These are phyloP conservation scores for Talaromyces sp. DNA, from an alignment of 2,329 filamentous ascomycete species.

Conservation along the genomic window DNA sequence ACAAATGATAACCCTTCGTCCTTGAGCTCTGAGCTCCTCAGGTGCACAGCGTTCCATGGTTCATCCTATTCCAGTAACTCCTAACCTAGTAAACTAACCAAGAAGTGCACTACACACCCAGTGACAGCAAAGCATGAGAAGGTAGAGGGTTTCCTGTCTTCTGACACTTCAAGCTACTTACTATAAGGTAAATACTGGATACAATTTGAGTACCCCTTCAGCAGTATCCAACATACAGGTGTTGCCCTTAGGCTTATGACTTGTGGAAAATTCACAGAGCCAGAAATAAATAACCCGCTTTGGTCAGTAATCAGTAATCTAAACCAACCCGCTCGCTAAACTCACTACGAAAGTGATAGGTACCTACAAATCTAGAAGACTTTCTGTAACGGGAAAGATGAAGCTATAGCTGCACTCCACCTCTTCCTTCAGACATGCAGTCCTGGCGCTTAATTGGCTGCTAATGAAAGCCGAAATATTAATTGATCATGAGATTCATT, in stretches of 20 bases:
- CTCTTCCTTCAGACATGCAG: background rate
- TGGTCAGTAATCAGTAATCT: background rate
- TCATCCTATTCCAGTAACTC: constrained; percentile 6
- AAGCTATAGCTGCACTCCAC: background rate
- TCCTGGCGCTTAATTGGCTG: background rate
- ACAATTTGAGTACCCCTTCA: background rate
- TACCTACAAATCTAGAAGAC: background rate
- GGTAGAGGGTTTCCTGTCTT: background rate
- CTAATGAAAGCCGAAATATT: background rate
- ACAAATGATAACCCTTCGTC: background rate
- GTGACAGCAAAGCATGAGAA: background rate
- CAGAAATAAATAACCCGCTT: background rate
- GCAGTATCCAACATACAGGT: background rate
- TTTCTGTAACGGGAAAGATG: background rate
- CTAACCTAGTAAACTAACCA: background rate
- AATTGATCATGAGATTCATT: background rate
- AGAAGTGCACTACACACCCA: background rate
- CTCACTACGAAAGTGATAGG: background rate
- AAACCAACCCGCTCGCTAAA: background rate
- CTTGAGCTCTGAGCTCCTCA: background rate
- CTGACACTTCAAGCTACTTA: background rate
- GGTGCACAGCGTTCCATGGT: background rate
- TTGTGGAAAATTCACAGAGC: background rate
- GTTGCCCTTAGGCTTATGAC: background rate
- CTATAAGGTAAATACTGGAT: background rate